Evolutionary conservation across 306 rosid genomes (phyloP), one percentile per base, ranked within the genome.

Genomic region (Glycine latifolia): DNA sequence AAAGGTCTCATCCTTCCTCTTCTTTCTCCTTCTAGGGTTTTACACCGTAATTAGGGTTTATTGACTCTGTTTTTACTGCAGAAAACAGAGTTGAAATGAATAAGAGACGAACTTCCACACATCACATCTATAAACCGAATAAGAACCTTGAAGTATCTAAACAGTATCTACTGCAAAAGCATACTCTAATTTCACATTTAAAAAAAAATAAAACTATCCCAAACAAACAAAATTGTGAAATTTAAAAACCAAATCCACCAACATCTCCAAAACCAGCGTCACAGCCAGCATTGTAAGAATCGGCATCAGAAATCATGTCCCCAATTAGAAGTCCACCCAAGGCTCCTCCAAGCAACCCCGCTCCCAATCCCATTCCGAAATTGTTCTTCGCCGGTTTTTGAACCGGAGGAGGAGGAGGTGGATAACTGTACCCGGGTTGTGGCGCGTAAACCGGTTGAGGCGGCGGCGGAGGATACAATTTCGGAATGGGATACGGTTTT

Each of bases 251-350:
- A 65, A 83, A 79, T 11, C 81, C 87, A 44, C 72, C 88, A 1
- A 26, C 31, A 26, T 26, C 31, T 26, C 31, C 2, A 26, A 26
- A 26, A 26, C 31, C 31, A 26, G 31, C 31, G 31, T 26, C 31
- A 26, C 1, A 26, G 0, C 79, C 69, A 62, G 47, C 89, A 0
- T 20, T 1, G 20, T 20, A 20, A 20, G 20, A 20, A 20, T 20
- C 1, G 20, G 20, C 20, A 52, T 90, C 92, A 47, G 92, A 90
- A 5, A 86, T 83, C 86, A 92, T 56, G 47, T 92, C 91, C 33
- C 97, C 97, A 10, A 94, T 88, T 67, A 94, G 31, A 59, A 91
- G 44, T 66, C 98, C 94, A 49, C 97, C 97, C 8, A 92, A 37
- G n/a, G 84, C 67, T 26, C 98, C 98, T 0, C 94, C 98, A 4